Percentiles rank a stretch among this genome's conserved stretches.
These are phyloP conservation scores for Colletotrichum cuscutae DNA, from an alignment of 2,329 filamentous ascomycete species.

Conservation along the genomic window DNA sequence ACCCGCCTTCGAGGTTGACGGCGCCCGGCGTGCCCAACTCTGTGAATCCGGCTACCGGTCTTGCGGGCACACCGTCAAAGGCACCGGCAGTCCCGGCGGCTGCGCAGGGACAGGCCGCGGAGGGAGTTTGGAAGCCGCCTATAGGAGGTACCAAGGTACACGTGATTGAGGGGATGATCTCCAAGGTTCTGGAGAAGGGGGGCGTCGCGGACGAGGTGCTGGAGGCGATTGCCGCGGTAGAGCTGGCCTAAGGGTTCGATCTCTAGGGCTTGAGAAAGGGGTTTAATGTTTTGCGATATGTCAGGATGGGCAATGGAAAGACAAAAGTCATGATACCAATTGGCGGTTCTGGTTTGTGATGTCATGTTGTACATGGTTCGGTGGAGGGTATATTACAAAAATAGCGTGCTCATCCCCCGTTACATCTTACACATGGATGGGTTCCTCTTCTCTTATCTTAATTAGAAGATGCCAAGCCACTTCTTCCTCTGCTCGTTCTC, in stretches of 20 bases:
- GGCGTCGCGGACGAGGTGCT: slow-evolving; percentile 90
- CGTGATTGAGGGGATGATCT: slow-evolving; percentile 79
- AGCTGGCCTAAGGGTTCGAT: slow-evolving; percentile 63
- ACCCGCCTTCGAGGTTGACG: slow-evolving; percentile 79
- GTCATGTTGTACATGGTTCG: slow-evolving; percentile 31
- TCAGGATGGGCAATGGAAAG: slow-evolving; percentile 5
- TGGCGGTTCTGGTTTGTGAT: slow-evolving; percentile 14
- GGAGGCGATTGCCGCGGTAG: slow-evolving; percentile 80
- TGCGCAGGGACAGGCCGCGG: slow-evolving; percentile 65
- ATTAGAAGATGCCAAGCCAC: slow-evolving; percentile 84
- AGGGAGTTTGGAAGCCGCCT: slow-evolving; percentile 88
- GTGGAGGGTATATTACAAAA: slow-evolving; percentile 29
- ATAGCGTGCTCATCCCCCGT: background rate
- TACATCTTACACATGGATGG: background rate
- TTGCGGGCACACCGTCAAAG: slow-evolving; percentile 44
- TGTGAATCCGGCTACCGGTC: slow-evolving; percentile 65
- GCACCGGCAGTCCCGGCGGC: slow-evolving; percentile 52
- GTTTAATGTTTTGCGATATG: slow-evolving; percentile 19
- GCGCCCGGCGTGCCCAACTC: slow-evolving; percentile 75
- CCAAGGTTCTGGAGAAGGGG: slow-evolving; percentile 78
- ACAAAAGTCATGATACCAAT: slow-evolving; percentile 32
- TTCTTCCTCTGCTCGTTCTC: slow-evolving; percentile 67
- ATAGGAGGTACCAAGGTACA: slow-evolving; percentile 83
- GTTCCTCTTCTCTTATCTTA: slow-evolving; percentile 24
- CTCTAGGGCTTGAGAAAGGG: background rate